These are phyloP conservation scores for Lipomyces anomalus DNA, from an alignment of 805 yeast species.

Conservation along the genomic window DNA sequence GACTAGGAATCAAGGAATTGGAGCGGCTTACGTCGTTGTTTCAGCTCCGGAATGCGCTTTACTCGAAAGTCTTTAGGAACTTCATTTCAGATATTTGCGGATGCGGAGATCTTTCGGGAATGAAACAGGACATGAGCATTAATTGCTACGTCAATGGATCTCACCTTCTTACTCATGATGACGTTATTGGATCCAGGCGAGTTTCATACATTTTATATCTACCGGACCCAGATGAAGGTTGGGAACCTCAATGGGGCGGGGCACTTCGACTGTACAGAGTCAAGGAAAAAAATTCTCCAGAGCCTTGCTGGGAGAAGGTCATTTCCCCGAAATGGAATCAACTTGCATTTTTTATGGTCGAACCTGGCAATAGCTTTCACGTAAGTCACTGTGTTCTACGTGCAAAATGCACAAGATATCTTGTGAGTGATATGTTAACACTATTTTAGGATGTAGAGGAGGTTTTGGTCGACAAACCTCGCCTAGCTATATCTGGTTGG, in stretches of 20 bases:
- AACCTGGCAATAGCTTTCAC: conserved; percentile 94
- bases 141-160: conserved; percentile 90
- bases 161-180: conserved; percentile 92
- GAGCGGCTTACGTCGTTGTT: conserved; percentile 66
- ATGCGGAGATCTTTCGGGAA: conserved; percentile 85
- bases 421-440: background rate
- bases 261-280: conserved; percentile 82
- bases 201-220: conserved; percentile 87
- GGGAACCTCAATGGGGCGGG: conserved; percentile 95
- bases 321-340: conserved; percentile 93
- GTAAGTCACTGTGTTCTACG: background rate
- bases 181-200: conserved; percentile 91
- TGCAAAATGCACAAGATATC: background rate
- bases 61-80: conserved; percentile 79
- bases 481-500: conserved; percentile 97
- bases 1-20: conserved; percentile 70
- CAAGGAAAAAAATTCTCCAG: conserved; percentile 82
- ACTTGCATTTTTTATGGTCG: conserved; percentile 90
- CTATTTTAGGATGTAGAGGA: conserved; percentile 83
- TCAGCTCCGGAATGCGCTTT: conserved; percentile 78
- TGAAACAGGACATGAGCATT: conserved; percentile 85
- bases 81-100: conserved; percentile 71
- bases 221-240: conserved; percentile 81
- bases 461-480: conserved; percentile 81
- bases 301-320: conserved; percentile 61